Base-by-base conservation (phyloP, 768 basidiomycete species). In the Auricularia cornea region DNA sequence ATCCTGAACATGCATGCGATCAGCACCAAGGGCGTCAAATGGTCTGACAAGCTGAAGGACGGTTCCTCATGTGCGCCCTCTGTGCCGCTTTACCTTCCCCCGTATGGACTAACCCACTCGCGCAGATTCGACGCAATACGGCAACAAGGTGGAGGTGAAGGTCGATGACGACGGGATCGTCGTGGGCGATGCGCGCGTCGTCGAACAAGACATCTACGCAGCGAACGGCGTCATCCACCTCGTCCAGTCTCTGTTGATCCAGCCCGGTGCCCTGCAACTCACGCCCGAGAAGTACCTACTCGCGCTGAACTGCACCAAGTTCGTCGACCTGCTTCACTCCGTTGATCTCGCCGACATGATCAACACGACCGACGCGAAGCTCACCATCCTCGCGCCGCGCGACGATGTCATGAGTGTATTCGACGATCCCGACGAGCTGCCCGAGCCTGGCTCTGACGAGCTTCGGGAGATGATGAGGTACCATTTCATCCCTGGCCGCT, bases 211-310 rank as follows among this genome's bases (percentile, higher is more conserved):
- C 70, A 84, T 97, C 38, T 94, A 94, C 69, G 95, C 92, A 3
- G 88, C 90, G 32, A 99, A 99, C 69, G 97, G 96, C 59, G 97
- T 98, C 52, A 72, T 98, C 18, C 97, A 99, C 73, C 83, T 93
- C 51, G 83, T 98, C 29, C 90, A 90, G 16, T 83, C 85, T 16
- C 83, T 98, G 28, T 83, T 99, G 16, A 73, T 95, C 12, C 90
- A 93, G 6, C 80, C 83, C 2, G 86, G 84, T 18, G 81, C 90
- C 54, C 82, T 96, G 28, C 79, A 84, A 64, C 76, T 94, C 52
- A 98, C 95, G 3, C 90, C 95, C 20, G 97, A 98, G 78, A 98
- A 98, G 74, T 93, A 89, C 67, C 88, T 99, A 20, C 84, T 98
- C 11, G 86, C 92, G 3, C 81, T 98, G 65, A 92, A 97, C 71